Evolutionary conservation across 768 basidiomycete species (phyloP), one percentile per base, ranked within the genome.

Genomic region (Auriculariales sp.): DNA sequence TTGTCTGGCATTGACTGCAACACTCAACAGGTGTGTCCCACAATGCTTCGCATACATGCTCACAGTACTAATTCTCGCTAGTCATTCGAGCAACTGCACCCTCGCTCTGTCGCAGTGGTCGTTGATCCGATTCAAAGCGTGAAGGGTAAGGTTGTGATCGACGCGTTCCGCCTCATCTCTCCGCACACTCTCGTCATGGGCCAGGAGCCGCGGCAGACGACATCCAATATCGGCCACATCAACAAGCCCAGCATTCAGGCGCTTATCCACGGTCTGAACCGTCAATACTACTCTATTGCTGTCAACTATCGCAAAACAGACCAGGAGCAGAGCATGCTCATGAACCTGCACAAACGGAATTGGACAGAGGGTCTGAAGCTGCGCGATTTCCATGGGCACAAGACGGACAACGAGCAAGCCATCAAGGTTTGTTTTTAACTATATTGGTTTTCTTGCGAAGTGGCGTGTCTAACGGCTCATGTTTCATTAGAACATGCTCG

Each of bases 191-290:
- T 97, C 53, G 81, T 95, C 54, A 73, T 84, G 51, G 95, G 95
- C 47, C 83, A 88, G 50, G 95, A 99, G 68, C 89, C 92, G 10
- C 78, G 95, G 24, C 95, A 98, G 65, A 94, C 91, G 49, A 99
- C 95, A 14, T 92, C 88, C 42, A 99, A 99, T 61, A 93, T 98
- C 54, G 95, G 95, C 2, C 93, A 97, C 61, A 87, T 99, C 66
- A 94, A 97, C 65, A 97, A 98, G 65, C 95, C 95, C n/a, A 89
- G 87, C 51, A 98, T 99, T 61, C 95, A 98, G 66, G 92, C 92
- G 46, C 78, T 97, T 56, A 95, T 99, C 54, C 94, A 99, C 59
- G 94, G 94, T 36, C 71, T 99, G 54, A 99, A 99, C 64, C 39
- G 39, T 4, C 93, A 97, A 68, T 99, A 99, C 64, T 99, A 99